Conservation (phyloP, 139 green algal species). For the Chlorella sp. region DNA sequence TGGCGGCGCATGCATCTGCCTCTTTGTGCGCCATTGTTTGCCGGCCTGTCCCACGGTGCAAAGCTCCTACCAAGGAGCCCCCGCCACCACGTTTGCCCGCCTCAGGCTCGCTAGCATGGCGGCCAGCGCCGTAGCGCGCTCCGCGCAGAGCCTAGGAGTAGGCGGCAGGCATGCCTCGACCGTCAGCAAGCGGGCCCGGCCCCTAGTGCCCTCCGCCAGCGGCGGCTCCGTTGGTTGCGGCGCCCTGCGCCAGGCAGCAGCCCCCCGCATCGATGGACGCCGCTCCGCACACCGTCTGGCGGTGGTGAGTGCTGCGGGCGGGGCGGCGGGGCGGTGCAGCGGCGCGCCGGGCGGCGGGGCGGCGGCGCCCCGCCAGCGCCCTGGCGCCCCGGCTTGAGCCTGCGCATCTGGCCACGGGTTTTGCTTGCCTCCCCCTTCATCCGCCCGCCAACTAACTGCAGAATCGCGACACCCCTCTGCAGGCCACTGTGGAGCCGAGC, state of each 20-base stretch:
- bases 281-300: neutral
- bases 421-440: no score
- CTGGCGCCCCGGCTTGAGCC: no score
- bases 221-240: neutral
- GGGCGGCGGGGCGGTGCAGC: no score
- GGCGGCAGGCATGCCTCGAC: slow-evolving; percentile 15
- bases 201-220: neutral
- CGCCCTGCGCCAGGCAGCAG: neutral
- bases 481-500: slow-evolving; percentile 22
- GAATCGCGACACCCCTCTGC: neutral
- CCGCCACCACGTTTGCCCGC: neutral
- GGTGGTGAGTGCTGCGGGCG: neutral
- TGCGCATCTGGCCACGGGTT: no score
- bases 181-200: neutral
- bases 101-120: neutral
- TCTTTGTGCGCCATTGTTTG: neutral
- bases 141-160: neutral
- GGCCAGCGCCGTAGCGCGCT: neutral
- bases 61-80: neutral
- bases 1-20: no score
- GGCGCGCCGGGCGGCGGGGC: neutral
- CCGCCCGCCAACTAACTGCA: no score
- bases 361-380: neutral
- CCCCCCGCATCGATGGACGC: neutral
- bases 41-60: neutral